These are phyloP conservation scores for Cyberlindnera nakhonratchasimensis DNA, from an alignment of 805 yeast species.

Conservation along the genomic window DNA sequence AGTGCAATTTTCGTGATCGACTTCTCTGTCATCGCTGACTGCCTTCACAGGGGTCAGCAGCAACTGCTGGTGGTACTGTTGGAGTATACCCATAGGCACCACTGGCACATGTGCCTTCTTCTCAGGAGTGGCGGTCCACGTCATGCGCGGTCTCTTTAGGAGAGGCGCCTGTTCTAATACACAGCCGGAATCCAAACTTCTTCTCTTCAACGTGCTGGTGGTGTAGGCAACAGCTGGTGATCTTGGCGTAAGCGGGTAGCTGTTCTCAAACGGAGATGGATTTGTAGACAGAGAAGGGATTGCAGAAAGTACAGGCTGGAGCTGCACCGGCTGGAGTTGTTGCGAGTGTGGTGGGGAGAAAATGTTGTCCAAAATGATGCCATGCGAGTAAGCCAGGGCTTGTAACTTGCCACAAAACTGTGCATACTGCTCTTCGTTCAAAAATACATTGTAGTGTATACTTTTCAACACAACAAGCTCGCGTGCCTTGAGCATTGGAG, in stretches of 20 bases:
- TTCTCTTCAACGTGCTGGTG: not conserved
- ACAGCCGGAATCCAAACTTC: not conserved
- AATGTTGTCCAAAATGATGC: conserved; percentile 4
- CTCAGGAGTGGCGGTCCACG: too few relatives aligned
- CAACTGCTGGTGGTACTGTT: not conserved
- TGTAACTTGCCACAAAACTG: conserved; percentile 15
- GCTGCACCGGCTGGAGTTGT: conserved; percentile 4
- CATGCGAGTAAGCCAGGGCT: conserved; percentile 6
- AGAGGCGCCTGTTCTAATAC: too few relatives aligned
- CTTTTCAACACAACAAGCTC: conserved; percentile 23
- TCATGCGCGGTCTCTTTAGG: not conserved
- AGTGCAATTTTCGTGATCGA: conserved; percentile 13
- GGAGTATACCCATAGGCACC: not conserved
- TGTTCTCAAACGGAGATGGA: conserved; percentile 3
- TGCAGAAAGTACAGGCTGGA: not conserved
- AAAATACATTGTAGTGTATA: conserved; percentile 24
- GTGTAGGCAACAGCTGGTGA: conserved; percentile 19
- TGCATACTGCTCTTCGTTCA: conserved; percentile 11
- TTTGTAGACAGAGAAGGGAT: conserved; percentile 1
- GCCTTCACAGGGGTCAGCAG: conserved; percentile 6
- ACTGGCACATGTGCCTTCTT: not conserved
- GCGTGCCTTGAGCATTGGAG: conserved; percentile 12
- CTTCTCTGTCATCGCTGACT: not conserved
- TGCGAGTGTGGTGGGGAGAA: conserved; percentile 7
- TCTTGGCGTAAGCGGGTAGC: conserved; percentile 24